phyloP scores from a whole-genome alignment of 1,139 yeast species.

The Zygosaccharomyces pseudobailii region DNA sequence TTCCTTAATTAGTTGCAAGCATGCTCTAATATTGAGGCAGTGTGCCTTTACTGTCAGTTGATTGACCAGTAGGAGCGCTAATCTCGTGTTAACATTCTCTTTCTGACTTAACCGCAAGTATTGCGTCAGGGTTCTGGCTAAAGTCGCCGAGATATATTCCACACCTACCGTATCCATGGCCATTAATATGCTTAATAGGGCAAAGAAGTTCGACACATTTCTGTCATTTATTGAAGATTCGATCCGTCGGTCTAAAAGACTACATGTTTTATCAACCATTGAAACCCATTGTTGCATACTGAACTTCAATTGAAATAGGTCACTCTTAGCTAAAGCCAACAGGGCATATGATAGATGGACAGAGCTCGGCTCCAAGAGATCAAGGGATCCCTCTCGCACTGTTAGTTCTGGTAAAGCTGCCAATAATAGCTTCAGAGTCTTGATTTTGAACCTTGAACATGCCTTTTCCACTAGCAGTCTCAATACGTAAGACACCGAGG shows the following conservation, averaged over 20 bases:
- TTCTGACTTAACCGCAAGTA: slow-evolving; percentile 16
- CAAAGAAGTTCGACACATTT: slow-evolving; percentile 20
- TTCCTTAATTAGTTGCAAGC: slow-evolving; percentile 15
- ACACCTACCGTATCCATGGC: slow-evolving; percentile 24
- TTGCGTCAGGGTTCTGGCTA: slow-evolving; percentile 12
- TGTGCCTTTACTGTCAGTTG: slow-evolving; percentile 21
- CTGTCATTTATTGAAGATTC: slow-evolving; percentile 17
- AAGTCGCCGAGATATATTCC: slow-evolving; percentile 10
- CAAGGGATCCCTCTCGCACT: slow-evolving; percentile 11
- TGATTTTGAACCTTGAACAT: slow-evolving; percentile 20
- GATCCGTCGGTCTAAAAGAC: slow-evolving; percentile 14
- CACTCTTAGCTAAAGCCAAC: slow-evolving; percentile 17
- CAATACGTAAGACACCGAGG: slow-evolving; percentile 39
- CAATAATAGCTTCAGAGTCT: slow-evolving; percentile 22
- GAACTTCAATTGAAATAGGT: slow-evolving; percentile 24
- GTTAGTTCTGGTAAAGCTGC: slow-evolving; percentile 26
- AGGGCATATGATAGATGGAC: slow-evolving; percentile 25
- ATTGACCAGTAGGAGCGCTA: slow-evolving; percentile 21
- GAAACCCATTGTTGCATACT: slow-evolving; percentile 25
- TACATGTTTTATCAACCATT: slow-evolving; percentile 15
- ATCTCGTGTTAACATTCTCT: slow-evolving; percentile 24
- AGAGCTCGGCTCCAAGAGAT: slow-evolving; percentile 20
- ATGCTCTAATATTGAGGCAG: slow-evolving; percentile 14
- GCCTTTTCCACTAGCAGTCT: slow-evolving; percentile 29
- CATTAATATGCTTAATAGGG: slow-evolving; percentile 17